Conservation (phyloP, 2,329 filamentous ascomycete species). For the Podosphaera aphanis region DNA sequence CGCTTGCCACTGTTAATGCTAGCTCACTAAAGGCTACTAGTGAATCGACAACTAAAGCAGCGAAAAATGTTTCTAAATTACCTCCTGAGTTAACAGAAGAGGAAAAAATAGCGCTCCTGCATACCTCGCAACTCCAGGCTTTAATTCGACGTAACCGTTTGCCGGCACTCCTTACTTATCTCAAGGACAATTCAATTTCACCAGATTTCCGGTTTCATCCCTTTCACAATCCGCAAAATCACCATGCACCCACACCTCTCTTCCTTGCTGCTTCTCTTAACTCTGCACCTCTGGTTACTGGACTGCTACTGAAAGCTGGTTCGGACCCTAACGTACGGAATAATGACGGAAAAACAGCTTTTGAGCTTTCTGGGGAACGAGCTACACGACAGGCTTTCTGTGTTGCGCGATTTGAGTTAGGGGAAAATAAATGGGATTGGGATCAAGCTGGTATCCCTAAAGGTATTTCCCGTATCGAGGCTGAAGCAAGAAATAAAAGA, state of each 20-base stretch:
- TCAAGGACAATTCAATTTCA: conserved; percentile 50
- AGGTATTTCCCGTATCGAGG: conserved; percentile 46
- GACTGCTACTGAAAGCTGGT: conserved; percentile 49
- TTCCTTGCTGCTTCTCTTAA: conserved; percentile 72
- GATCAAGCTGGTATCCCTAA: conserved; percentile 48
- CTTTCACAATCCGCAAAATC: conserved; percentile 36
- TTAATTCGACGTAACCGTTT: conserved; percentile 76
- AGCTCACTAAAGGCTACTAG: conserved; percentile 24
- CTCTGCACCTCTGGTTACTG: conserved; percentile 50
- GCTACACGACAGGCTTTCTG: conserved; percentile 78
- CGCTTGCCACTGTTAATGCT: conserved; percentile 25
- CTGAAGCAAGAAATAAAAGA: conserved; percentile 40
- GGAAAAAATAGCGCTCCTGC: conserved; percentile 58
- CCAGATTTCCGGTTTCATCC: conserved; percentile 58
- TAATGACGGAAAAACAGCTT: conserved; percentile 59
- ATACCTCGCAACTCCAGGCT: conserved; percentile 74
- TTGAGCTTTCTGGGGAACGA: conserved; percentile 70
- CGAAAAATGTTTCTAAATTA: conserved; percentile 23
- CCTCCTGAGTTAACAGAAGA: conserved; percentile 49
- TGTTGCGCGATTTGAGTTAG: conserved; percentile 60
- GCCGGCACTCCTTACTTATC: conserved; percentile 63
- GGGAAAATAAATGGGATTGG: conserved; percentile 61
- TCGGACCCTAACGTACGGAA: conserved; percentile 53
- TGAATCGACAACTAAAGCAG: conserved; percentile 18
- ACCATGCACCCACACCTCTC: conserved; percentile 57